phyloP scores from a whole-genome alignment of 768 basidiomycete genomes.

The Hericium alpestre region DNA sequence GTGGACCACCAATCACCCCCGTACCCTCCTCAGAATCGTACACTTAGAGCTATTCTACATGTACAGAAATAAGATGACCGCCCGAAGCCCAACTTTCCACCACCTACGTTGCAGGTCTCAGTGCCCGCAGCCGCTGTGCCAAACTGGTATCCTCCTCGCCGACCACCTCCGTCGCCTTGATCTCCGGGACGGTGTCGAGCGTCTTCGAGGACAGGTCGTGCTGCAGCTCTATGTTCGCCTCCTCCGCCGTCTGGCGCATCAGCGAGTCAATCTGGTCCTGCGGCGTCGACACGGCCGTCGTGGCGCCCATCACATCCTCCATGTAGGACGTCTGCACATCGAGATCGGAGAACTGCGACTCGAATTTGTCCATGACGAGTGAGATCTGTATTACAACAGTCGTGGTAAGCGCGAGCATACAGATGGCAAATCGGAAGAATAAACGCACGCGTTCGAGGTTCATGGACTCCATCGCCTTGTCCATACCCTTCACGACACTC shows the following conservation, averaged over 20 bases:
- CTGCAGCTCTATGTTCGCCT: slow-evolving; percentile 89
- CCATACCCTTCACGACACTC: slow-evolving; percentile 94
- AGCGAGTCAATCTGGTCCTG: slow-evolving; percentile 95
- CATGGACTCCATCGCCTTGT: slow-evolving; percentile 98
- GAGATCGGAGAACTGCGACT: slow-evolving; percentile 88
- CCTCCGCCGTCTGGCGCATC: slow-evolving; percentile 90
- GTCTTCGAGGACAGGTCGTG: slow-evolving; percentile 75
- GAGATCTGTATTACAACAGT: slow-evolving; percentile 63
- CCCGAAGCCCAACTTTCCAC: background rate
- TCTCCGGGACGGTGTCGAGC: slow-evolving; percentile 46
- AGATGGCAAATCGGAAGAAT: background rate
- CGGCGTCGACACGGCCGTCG: slow-evolving; percentile 86
- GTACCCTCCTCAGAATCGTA: too few species aligned
- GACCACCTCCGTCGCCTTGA: slow-evolving; percentile 38
- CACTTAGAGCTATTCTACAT: too few species aligned
- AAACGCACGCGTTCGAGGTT: slow-evolving; percentile 83
- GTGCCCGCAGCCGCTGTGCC: slow-evolving; percentile 78
- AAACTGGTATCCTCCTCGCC: slow-evolving; percentile 74
- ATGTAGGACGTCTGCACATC: slow-evolving; percentile 98
- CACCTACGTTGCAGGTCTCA: slow-evolving; percentile 62
- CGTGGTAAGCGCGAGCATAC: slow-evolving; percentile 95
- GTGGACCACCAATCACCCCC: too few species aligned
- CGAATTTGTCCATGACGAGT: slow-evolving; percentile 98
- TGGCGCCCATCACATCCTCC: slow-evolving; percentile 92
- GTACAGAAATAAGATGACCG: background rate